These are phyloP conservation scores for Fusarium sp. DNA, from an alignment of 2,329 filamentous ascomycete genomes.

Conservation along the genomic window DNA sequence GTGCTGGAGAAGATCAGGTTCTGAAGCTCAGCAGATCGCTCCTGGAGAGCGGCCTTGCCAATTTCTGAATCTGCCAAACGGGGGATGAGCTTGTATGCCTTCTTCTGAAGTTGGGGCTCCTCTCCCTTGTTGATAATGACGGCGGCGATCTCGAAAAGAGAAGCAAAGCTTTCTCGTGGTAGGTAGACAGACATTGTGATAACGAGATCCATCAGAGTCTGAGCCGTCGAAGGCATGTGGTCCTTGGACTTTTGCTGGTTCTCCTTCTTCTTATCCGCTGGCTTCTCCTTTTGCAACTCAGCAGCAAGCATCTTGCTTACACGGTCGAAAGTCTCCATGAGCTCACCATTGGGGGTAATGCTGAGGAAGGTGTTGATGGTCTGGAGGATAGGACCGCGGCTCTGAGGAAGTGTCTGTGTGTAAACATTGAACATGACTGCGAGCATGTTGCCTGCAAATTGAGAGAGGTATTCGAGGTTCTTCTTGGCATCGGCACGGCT, in stretches of 20 bases:
- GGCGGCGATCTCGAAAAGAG: conserved; percentile 87
- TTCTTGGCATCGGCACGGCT: conserved; percentile 78
- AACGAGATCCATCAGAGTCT: conserved; percentile 95
- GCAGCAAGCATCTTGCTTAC: conserved; percentile 86
- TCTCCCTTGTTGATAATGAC: conserved; percentile 83
- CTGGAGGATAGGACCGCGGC: conserved; percentile 87
- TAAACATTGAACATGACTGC: conserved; percentile 99
- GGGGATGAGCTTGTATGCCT: conserved; percentile 97
- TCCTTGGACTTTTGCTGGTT: conserved; percentile 66
- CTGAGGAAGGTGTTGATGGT: conserved; percentile 96
- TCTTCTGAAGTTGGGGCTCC: conserved; percentile 96
- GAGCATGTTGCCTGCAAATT: conserved; percentile 86
- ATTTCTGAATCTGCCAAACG: conserved; percentile 84
- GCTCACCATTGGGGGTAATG: conserved; percentile 80
- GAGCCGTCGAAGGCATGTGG: conserved; percentile 89
- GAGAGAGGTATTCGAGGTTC: conserved; percentile 84
- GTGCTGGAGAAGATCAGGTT: conserved; percentile 80
- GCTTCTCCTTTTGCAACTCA: conserved; percentile 68
- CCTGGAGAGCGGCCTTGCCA: conserved; percentile 79
- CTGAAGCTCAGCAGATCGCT: conserved; percentile 83
- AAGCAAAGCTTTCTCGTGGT: conserved; percentile 83
- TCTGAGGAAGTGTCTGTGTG: conserved; percentile 93
- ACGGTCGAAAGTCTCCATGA: conserved; percentile 88
- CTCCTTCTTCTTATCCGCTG: conserved; percentile 70
- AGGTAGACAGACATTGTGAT: conserved; percentile 97